phyloP scores from a whole-genome alignment of 257 asterid genomes.

The Solanum corneliomulleri region DNA sequence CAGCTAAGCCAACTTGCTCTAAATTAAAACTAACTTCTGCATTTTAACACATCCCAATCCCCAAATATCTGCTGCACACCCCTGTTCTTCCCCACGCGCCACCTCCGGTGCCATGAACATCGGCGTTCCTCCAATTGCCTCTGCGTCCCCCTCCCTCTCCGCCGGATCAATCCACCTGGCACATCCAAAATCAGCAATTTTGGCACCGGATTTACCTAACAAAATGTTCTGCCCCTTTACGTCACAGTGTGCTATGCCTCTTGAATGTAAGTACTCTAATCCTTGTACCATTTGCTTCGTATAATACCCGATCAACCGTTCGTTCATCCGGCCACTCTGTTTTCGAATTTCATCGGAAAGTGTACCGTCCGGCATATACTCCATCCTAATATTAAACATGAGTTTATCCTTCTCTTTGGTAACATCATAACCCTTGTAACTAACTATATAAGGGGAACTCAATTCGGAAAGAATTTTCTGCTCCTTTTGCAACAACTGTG shows the following conservation, averaged over 20 bases:
- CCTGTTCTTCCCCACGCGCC: conserved; percentile 54
- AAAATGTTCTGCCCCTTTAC: conserved; percentile 58
- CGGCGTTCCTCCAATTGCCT: conserved; percentile 44
- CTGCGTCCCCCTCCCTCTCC: not conserved
- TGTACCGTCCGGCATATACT: conserved; percentile 37
- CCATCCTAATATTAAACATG: conserved; percentile 47
- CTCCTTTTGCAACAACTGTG: conserved; percentile 37
- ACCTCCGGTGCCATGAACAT: conserved; percentile 79
- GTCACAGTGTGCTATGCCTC: conserved; percentile 63
- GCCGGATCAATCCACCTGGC: conserved; percentile 22
- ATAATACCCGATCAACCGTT: conserved; percentile 19
- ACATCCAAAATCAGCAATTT: conserved; percentile 69
- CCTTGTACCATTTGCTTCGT: conserved; percentile 37
- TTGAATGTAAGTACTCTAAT: conserved; percentile 50
- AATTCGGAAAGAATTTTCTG: conserved; percentile 30
- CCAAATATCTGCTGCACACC: conserved; percentile 68
- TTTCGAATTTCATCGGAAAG: conserved; percentile 16
- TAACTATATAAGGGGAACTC: conserved; percentile 24
- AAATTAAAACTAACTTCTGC: no score
- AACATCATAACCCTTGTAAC: conserved; percentile 43
- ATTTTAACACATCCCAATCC: no score
- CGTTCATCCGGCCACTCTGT: conserved; percentile 26
- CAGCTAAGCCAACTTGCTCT: no score
- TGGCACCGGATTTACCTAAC: conserved; percentile 21
- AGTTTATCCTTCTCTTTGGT: conserved; percentile 19